A percentile compares a stretch with the other conserved stretches of the same genome.
phyloP scores from a whole-genome alignment of 1,139 yeast species.

The Yamadazyma oceani region DNA sequence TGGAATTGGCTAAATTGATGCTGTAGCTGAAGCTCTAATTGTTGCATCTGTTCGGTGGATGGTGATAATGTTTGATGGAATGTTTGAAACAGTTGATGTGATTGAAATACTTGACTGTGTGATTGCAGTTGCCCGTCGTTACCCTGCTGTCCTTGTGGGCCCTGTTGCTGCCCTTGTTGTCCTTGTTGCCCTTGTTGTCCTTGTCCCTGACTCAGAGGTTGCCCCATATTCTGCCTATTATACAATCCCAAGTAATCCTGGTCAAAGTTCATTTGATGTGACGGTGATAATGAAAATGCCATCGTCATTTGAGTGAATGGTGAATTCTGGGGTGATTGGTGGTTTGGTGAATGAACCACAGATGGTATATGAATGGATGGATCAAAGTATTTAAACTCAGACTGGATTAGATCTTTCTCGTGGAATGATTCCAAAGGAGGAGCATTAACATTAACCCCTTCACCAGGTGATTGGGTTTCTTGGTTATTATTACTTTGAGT shows the following conservation, averaged over 20 bases:
- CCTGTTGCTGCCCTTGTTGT: not conserved
- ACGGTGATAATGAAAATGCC: constrained; percentile 24
- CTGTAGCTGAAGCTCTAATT: constrained; percentile 17
- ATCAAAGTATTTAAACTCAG: constrained; percentile 11
- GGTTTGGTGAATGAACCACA: constrained; percentile 9
- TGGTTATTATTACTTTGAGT: not conserved
- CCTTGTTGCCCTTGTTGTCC: not conserved
- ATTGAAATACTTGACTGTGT: constrained; percentile 1
- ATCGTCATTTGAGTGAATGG: constrained; percentile 31
- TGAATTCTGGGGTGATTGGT: constrained; percentile 10
- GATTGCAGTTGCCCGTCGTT: too few species aligned
- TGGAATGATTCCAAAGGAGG: not conserved
- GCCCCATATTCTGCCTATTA: not conserved
- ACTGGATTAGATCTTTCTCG: not conserved
- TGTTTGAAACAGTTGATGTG: constrained; percentile 14
- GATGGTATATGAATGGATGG: constrained; percentile 14
- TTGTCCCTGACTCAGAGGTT: not conserved
- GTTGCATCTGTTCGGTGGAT: constrained; percentile 17
- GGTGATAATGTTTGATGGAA: constrained; percentile 18
- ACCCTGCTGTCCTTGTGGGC: not conserved
- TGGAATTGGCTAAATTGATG: constrained; percentile 19
- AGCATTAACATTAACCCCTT: not conserved
- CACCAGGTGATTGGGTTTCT: too few species aligned
- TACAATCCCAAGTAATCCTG: constrained; percentile 4
- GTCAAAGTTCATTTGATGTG: constrained; percentile 5